A percentile compares a stretch with the other conserved stretches of the same genome.
phyloP scores from a whole-genome alignment of 768 basidiomycete species.

The Gyrodon lividus region DNA sequence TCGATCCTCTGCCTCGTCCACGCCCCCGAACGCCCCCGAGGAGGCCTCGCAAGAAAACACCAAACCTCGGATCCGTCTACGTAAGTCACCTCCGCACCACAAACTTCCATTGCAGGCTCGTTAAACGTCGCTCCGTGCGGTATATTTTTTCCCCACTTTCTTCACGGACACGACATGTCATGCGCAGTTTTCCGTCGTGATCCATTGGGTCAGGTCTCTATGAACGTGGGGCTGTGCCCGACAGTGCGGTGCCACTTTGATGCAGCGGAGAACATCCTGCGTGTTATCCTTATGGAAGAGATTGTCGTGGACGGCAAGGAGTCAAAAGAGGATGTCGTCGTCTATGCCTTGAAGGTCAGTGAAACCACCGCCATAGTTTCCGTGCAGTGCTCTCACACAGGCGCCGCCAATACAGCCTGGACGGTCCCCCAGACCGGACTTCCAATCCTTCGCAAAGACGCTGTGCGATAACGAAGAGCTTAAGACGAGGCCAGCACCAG shows the following conservation, averaged over 20 bases:
- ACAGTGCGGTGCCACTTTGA: constrained; percentile 60
- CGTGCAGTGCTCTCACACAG: background rate
- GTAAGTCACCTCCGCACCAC: constrained; percentile 27
- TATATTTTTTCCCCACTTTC: background rate
- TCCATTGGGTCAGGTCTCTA: constrained; percentile 66
- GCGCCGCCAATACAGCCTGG: constrained; percentile 25
- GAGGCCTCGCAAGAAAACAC: background rate
- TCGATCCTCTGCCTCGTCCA: constrained; percentile 19
- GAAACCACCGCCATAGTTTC: background rate
- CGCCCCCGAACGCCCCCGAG: background rate
- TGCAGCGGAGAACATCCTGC: constrained; percentile 51
- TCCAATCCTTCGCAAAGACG: constrained; percentile 49
- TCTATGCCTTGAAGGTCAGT: constrained; percentile 65
- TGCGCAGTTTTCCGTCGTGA: constrained; percentile 65
- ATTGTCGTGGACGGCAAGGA: constrained; percentile 25
- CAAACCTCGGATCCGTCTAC: constrained; percentile 28
- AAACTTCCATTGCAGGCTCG: constrained; percentile 18
- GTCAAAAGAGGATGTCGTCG: constrained; percentile 43
- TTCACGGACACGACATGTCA: background rate
- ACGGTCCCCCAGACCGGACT: constrained; percentile 50
- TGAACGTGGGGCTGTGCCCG: constrained; percentile 59
- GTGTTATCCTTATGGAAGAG: constrained; percentile 54
- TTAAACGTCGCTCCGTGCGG: constrained; percentile 12
- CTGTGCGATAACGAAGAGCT: constrained; percentile 40
- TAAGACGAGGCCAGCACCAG: constrained; percentile 11